Base-by-base conservation (phyloP, 306 rosid genomes). In the Ormosia semicastrata region DNA sequence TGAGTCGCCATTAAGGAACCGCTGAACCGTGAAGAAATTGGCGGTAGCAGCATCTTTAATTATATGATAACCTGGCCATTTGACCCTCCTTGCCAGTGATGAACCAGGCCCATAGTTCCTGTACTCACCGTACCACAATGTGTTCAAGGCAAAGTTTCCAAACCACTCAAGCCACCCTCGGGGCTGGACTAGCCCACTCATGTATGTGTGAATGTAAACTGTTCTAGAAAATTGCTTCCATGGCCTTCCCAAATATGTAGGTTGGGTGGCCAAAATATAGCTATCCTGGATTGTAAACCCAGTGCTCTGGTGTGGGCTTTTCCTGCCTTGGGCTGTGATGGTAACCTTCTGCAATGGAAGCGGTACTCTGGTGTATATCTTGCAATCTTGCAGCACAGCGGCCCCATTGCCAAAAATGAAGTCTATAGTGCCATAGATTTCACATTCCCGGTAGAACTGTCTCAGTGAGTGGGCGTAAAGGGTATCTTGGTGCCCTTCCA, bases 361-460 rank as follows among this genome's bases (percentile, higher is more conserved):
- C 0, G 98, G 98, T 6, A 85, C 93, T 33, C 98, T 40, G 0
- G 97, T 90, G 95, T 75, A 94, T 70, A 94, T 84, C 78, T 87
- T 92, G 89, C 98, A 94, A 32, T 87, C 88, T 71, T 92, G 98
- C 9, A 94, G 64, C 6, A 94, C 95, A 0, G 95, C 97, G 0
- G 98, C 98, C 0, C 97, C 97, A 6, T 94, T 94, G 53, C 98
- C 98, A 49, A 94, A 94, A 29, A 94, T 92, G 89, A 90, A 94
- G 85, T 94, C 98, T 79, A 94, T 89, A 75, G 97, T 94, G 40
- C 98, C 97, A 8, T 90, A 90, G 62, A 94, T 88, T 49, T 85
- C 87, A 2, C 98, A 94, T 57, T 94, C 98, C 0, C 97, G 85
- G 76, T 89, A 94, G 82, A 94, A 94, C 36, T 94, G 98, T 34